Base-by-base conservation (phyloP, 2,329 filamentous ascomycete species). In the Aureobasidium vineae region DNA sequence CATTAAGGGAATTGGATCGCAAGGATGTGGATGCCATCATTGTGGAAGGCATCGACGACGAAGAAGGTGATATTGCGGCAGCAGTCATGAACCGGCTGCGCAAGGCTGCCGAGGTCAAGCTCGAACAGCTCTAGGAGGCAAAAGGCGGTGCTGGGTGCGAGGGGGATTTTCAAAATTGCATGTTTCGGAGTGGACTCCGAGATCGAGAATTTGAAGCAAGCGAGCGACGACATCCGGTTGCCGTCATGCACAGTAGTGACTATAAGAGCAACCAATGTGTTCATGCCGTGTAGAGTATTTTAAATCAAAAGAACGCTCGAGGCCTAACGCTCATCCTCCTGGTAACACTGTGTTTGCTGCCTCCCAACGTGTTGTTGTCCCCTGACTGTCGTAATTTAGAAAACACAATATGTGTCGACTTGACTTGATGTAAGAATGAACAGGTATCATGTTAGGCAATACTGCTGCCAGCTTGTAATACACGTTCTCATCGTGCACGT, bases 1-100 rank as follows among this genome's bases (percentile, higher is more conserved):
- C 92, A 1, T 80, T 99, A 64, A 84, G 95, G 63, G 90, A 93
- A 71, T 84, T 99, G 69, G 95, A 99, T 76, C 86, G 88, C 72
- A 83, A 87, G 69, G 85, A 87, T 36, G 92, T 92, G 4, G 88
- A 95, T 74, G 83, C 90, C 23, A 97, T 99, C 63, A 90, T 93
- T 71, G 91, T 98, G 13, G 95, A 99, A 76, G 94, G 94, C 2
- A 90, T 97, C 66, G 79, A 82, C 8, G 90, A 90, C 64, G 71
- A 75, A 68, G 86, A 89, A 67, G 88, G 90, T 38, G 90, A 95
- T 75, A 88, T 95, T 71, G 92, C 92, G 23, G 91, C 91, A 28
- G 95, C 81, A 3, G 77, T 83, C 23, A 83, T 83, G 81, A 83
- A 83, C 65, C 72, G 81, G 57, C 70, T 83, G 16, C 75, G 81